phyloP scores from a whole-genome alignment of 345 rosid genomes.

The Limnanthes douglasii region DNA sequence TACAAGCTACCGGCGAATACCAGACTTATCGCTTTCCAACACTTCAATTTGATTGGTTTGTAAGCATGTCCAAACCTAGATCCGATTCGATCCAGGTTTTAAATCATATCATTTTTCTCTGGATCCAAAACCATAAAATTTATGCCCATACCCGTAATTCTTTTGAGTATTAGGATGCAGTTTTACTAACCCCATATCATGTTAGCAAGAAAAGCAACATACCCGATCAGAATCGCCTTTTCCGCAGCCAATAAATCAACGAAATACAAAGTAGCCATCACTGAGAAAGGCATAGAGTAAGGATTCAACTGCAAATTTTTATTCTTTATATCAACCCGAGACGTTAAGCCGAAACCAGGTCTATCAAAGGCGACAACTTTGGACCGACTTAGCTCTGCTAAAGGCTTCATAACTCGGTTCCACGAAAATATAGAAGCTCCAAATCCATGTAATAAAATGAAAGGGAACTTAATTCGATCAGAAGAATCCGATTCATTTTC shows the following conservation, averaged over 20 bases:
- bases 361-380: constrained; percentile 85
- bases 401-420: constrained; percentile 57
- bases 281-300: constrained; percentile 72
- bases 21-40: too few relatives aligned
- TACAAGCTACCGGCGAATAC: too few relatives aligned
- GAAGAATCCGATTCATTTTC: constrained; percentile 9
- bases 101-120: too few relatives aligned
- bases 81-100: too few relatives aligned
- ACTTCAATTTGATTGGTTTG: neutral
- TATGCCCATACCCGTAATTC: too few relatives aligned
- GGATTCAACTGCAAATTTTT: constrained; percentile 47
- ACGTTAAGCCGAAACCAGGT: constrained; percentile 85
- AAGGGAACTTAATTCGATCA: constrained; percentile 25
- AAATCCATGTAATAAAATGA: constrained; percentile 78
- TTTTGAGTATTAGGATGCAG: too few relatives aligned
- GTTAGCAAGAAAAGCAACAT: constrained; percentile 11
- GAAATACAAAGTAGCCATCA: constrained; percentile 62
- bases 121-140: too few relatives aligned
- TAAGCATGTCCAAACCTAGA: too few relatives aligned
- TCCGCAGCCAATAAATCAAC: constrained; percentile 49
- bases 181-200: too few relatives aligned
- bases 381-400: constrained; percentile 40
- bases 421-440: constrained; percentile 94
- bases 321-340: constrained; percentile 24
- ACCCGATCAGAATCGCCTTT: constrained; percentile 77